Evolutionary conservation across 768 basidiomycete genomes (phyloP).

Genomic region (Boletus pseudopeckii): DNA sequence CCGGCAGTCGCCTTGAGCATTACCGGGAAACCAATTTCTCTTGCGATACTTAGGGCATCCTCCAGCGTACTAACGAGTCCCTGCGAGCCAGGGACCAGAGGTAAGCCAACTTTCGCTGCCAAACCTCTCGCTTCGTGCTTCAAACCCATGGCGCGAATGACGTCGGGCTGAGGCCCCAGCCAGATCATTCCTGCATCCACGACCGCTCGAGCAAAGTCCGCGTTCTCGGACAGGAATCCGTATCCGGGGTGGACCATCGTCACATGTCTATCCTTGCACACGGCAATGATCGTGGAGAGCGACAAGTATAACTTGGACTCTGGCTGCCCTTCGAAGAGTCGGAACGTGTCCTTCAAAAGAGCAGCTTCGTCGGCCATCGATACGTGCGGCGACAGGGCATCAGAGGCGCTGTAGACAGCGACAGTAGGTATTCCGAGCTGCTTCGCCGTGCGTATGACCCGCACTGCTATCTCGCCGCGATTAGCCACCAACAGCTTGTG

Average conservation of each 20-base stretch:
- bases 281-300: conserved; percentile 35
- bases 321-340: conserved; percentile 14
- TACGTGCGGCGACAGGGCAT: conserved; percentile 58
- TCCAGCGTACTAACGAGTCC: conserved; percentile 41
- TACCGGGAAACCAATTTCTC: conserved; percentile 52
- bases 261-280: conserved; percentile 39
- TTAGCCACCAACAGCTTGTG: conserved; percentile 65
- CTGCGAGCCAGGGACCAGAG: conserved; percentile 55
- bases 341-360: conserved; percentile 28
- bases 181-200: conserved; percentile 49
- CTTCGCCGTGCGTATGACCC: conserved; percentile 56
- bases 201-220: conserved; percentile 48
- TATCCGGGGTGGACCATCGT: conserved; percentile 63
- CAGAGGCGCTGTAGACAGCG: conserved; percentile 58
- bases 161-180: conserved; percentile 51
- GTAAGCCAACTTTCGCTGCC: conserved; percentile 47
- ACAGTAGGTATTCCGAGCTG: conserved; percentile 49
- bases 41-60: conserved; percentile 41
- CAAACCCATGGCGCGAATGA: conserved; percentile 54
- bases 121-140: conserved; percentile 56
- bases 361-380: conserved; percentile 49
- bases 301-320: conserved; percentile 48
- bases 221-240: conserved; percentile 65
- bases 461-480: conserved; percentile 69
- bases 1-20: conserved; percentile 68